A percentile compares a stretch with the other conserved stretches of the same genome.
Evolutionary conservation across 2,329 filamentous ascomycete species (phyloP).

Genomic region (Claviceps sp.): DNA sequence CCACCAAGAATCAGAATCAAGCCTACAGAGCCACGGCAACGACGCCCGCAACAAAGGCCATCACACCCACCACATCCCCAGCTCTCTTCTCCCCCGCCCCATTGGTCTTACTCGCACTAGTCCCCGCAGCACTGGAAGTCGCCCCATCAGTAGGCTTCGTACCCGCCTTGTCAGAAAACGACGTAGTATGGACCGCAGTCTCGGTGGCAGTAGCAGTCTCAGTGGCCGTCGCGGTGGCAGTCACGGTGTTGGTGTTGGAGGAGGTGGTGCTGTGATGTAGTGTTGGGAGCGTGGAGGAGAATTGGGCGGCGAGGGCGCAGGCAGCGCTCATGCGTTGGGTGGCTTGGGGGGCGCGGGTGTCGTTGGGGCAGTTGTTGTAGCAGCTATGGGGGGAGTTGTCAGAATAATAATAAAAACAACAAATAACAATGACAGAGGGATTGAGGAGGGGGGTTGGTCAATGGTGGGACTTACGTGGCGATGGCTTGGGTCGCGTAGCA

Average conservation of each 20-base stretch:
- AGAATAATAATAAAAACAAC: too few species aligned
- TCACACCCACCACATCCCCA: constrained; percentile 20
- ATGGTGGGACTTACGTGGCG: constrained; percentile 26
- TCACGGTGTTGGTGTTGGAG: constrained; percentile 1
- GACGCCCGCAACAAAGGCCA: constrained; percentile 22
- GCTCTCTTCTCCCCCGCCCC: constrained; percentile 12
- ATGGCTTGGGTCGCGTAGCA: constrained; percentile 31
- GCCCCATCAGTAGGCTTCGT: not conserved
- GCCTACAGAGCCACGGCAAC: constrained; percentile 23
- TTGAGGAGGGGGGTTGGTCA: not conserved
- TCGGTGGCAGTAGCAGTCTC: constrained; percentile 8
- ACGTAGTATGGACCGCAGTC: constrained; percentile 9
- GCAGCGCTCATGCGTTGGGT: constrained; percentile 26
- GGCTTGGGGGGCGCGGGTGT: constrained; percentile 22
- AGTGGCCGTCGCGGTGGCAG: constrained; percentile 5
- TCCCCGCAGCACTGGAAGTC: too few species aligned
- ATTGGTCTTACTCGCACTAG: constrained; percentile 12
- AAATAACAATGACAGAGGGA: too few species aligned
- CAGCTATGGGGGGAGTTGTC: constrained; percentile 19
- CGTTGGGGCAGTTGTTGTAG: constrained; percentile 44
- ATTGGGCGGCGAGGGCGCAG: constrained; percentile 33
- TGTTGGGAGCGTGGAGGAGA: constrained; percentile 17
- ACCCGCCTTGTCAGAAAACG: constrained; percentile 3
- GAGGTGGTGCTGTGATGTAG: constrained; percentile 6
- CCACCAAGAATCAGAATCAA: too few species aligned